Evolutionary conservation across 768 basidiomycete species (phyloP), one percentile per base, ranked within the genome.

Genomic region (Lactifluus pinguis): DNA sequence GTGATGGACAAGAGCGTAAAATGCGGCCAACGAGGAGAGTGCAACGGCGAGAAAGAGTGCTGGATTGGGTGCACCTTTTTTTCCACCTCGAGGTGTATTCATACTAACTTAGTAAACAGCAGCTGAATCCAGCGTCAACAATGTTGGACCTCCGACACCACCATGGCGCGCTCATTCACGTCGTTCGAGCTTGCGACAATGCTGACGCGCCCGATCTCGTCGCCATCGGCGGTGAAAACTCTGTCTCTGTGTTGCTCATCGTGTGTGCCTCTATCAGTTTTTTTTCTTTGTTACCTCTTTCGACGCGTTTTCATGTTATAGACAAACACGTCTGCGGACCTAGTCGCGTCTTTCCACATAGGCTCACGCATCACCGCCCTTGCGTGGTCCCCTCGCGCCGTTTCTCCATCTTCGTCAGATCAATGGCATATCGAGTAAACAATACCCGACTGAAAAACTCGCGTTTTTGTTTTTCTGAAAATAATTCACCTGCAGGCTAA

Each of bases 361-460:
- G 89, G 90, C 19, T 76, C 79, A 10, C 78, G 82, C 53, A 77
- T 88, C 47, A 89, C 87, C 3, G 81, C 91, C 5, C 71, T 92
- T 14, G 87, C 90, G 3, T 92, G 88, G 85, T 92, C 90, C 2
- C 78, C 87, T 44, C 75, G 77, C 13, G 76, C 87, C 7, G 73
- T 82, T 6, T 92, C 90, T 6, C 86, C 89, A 3, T 80, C 83
- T 14, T 72, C 73, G 19, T 79, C 79, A 55, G 83, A 85, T 57
- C 73, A 79, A 41, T 92, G 90, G 90, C 69, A 78, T 53, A 75
- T 91, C 36, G 86, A 92, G 90, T 91, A 64, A 62, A 53, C 19
- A 74, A 53, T 25, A 25, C 25, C 25, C 30, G 34, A 58, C 61
- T 58, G 54, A 13, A 10, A 10, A 6, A n/a, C 36, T n/a, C 44